Conservation (phyloP, 805 yeast genomes). For the Wickerhamiella occidentalis region DNA sequence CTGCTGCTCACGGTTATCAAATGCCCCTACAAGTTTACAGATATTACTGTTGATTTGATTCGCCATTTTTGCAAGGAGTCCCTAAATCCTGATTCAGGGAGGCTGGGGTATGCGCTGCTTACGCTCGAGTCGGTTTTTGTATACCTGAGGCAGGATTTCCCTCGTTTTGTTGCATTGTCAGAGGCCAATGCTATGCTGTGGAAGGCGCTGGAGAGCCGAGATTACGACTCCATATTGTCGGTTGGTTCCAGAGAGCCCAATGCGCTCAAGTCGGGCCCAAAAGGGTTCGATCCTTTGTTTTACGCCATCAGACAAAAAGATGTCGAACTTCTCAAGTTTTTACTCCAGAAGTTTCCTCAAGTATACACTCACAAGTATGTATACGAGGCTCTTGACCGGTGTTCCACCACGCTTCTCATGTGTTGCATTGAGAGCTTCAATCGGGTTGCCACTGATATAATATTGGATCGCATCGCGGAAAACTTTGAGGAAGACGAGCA, state of each 20-base stretch:
- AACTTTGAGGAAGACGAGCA: slow-evolving; percentile 37
- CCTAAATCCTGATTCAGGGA: slow-evolving; percentile 42
- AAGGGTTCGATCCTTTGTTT: slow-evolving; percentile 34
- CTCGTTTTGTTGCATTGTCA: slow-evolving; percentile 34
- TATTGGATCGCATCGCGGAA: slow-evolving; percentile 35
- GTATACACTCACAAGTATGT: slow-evolving; percentile 57
- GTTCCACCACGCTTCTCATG: slow-evolving; percentile 45
- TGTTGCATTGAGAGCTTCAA: slow-evolving; percentile 49
- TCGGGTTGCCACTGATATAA: slow-evolving; percentile 34
- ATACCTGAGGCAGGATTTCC: slow-evolving; percentile 41
- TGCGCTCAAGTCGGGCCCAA: slow-evolving; percentile 48
- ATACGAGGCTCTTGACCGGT: slow-evolving; percentile 45
- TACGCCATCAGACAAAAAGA: slow-evolving; percentile 44
- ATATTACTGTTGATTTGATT: not conserved
- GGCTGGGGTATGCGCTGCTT: slow-evolving; percentile 63
- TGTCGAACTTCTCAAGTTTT: slow-evolving; percentile 33
- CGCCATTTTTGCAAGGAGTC: slow-evolving; percentile 16
- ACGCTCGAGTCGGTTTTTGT: slow-evolving; percentile 72
- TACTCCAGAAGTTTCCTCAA: slow-evolving; percentile 28
- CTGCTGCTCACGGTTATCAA: slow-evolving; percentile 59
- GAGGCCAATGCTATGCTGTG: slow-evolving; percentile 42
- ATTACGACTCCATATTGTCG: not conserved
- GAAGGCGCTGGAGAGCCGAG: slow-evolving; percentile 19
- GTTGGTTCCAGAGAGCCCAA: slow-evolving; percentile 22
- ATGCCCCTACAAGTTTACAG: slow-evolving; percentile 29